phyloP scores from a whole-genome alignment of 2,329 filamentous ascomycete species.

The Byssothecium circinans region DNA sequence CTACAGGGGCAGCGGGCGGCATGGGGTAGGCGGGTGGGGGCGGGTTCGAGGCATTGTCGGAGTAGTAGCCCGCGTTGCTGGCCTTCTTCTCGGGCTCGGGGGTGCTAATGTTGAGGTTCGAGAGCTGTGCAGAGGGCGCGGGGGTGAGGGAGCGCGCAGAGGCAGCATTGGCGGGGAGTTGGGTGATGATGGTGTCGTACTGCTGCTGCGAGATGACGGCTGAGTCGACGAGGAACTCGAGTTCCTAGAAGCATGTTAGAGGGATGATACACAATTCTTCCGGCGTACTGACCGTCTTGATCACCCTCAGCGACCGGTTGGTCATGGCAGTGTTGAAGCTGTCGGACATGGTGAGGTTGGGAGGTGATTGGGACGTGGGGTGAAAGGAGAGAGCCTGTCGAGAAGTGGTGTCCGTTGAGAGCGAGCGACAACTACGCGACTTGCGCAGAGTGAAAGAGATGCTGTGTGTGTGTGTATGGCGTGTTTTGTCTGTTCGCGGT shows the following conservation, averaged over 20 bases:
- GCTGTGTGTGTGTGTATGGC: neutral
- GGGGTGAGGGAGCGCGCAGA: slow-evolving; percentile 42
- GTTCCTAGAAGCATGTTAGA: slow-evolving; percentile 63
- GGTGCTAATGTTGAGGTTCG: slow-evolving; percentile 36
- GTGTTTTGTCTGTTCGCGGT: too few species aligned
- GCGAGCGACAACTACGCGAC: slow-evolving; percentile 1
- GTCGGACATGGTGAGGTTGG: slow-evolving; percentile 39
- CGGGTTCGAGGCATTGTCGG: slow-evolving; percentile 42
- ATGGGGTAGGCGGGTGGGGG: slow-evolving; percentile 50
- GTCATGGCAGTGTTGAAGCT: slow-evolving; percentile 61
- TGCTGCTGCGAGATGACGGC: slow-evolving; percentile 74
- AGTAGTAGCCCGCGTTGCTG: slow-evolving; percentile 48
- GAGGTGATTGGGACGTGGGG: neutral
- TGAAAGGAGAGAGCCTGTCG: neutral
- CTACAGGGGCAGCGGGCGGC: slow-evolving; percentile 53
- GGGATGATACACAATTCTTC: neutral
- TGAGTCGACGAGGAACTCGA: slow-evolving; percentile 84
- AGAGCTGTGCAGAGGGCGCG: slow-evolving; percentile 38
- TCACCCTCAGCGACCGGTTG: slow-evolving; percentile 82
- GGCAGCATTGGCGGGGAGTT: slow-evolving; percentile 75
- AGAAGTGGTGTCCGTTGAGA: neutral
- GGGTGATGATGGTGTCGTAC: slow-evolving; percentile 72
- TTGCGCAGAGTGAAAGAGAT: neutral
- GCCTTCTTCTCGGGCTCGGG: slow-evolving; percentile 39
- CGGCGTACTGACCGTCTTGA: slow-evolving; percentile 70